These are phyloP conservation scores for Aspergillus carbonarius DNA, from an alignment of 2,329 filamentous ascomycete species.

Conservation along the genomic window DNA sequence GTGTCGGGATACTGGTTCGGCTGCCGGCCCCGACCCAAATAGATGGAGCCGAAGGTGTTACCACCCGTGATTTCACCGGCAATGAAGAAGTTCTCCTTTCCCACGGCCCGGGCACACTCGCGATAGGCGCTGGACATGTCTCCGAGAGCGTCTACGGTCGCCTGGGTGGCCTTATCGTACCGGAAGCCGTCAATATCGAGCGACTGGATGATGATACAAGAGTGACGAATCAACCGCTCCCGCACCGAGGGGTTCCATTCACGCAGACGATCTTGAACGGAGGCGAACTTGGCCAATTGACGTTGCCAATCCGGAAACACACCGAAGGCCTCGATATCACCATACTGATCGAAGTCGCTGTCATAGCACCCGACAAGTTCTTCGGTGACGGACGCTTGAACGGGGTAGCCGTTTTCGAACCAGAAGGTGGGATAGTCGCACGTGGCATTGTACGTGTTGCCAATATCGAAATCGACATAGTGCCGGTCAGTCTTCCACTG, in stretches of 20 bases:
- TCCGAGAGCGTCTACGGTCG: constrained; percentile 60
- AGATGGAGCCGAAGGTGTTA: constrained; percentile 59
- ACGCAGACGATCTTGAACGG: constrained; percentile 64
- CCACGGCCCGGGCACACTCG: constrained; percentile 53
- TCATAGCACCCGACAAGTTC: constrained; percentile 56
- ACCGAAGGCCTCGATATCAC: constrained; percentile 62
- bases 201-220: constrained; percentile 59
- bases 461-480: constrained; percentile 58
- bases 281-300: constrained; percentile 64
- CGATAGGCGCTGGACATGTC: constrained; percentile 59
- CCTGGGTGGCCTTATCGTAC: constrained; percentile 64
- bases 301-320: constrained; percentile 62
- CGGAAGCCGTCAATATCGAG: constrained; percentile 65
- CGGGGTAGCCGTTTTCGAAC: constrained; percentile 54
- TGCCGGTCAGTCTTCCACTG: constrained; percentile 53
- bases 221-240: constrained; percentile 59
- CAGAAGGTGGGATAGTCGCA: constrained; percentile 63
- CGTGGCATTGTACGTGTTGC: constrained; percentile 52
- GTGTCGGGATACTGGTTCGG: constrained; percentile 51
- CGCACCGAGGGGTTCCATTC: constrained; percentile 61
- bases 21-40: constrained; percentile 61
- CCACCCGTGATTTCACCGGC: constrained; percentile 63
- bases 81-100: constrained; percentile 64
- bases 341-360: constrained; percentile 64
- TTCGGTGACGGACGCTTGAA: constrained; percentile 47